Evolutionary conservation across 495 filamentous ascomycete genomes (phyloP).

Genomic region (Pyrenula aspistea): DNA sequence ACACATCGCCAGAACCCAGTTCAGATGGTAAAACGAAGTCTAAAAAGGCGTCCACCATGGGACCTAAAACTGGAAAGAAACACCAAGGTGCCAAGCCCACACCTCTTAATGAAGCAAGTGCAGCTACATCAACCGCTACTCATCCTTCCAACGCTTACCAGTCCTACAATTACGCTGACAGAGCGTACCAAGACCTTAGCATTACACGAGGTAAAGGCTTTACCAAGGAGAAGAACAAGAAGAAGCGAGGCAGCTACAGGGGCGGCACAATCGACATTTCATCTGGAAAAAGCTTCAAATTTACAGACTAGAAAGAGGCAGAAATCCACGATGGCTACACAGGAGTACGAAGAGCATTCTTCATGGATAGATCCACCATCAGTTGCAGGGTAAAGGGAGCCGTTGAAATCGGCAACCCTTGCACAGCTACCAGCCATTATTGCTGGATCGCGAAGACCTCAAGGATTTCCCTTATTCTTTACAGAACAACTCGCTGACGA

Average conservation of each 20-base stretch:
- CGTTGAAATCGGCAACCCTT: too few species aligned
- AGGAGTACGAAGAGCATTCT: too few species aligned
- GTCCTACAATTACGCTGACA: constrained; percentile 76
- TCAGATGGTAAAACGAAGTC: constrained; percentile 12
- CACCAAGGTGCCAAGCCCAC: constrained; percentile 31
- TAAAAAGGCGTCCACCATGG: constrained; percentile 16
- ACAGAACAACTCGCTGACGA: too few species aligned
- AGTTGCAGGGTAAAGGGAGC: too few species aligned
- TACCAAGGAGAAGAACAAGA: constrained; percentile 99
- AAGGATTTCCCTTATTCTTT: too few species aligned
- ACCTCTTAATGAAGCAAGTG: constrained; percentile 34
- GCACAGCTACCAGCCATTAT: too few species aligned
- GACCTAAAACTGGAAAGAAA: constrained; percentile 33
- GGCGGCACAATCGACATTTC: constrained; percentile 71
- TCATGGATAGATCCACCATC: too few species aligned
- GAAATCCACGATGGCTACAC: too few species aligned
- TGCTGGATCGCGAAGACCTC: too few species aligned
- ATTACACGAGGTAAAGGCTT: constrained; percentile 93
- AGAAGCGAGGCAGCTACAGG: constrained; percentile 70
- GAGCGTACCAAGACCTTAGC: constrained; percentile 74
- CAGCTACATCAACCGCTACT: constrained; percentile 18
- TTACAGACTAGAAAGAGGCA: constrained; percentile 68
- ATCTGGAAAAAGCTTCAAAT: constrained; percentile 69
- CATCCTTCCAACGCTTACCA: constrained; percentile 61
- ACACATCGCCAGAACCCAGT: constrained; percentile 8